Evolutionary conservation across 1,139 yeast genomes (phyloP).

Genomic region (Casaregolazyma suthepensis): DNA sequence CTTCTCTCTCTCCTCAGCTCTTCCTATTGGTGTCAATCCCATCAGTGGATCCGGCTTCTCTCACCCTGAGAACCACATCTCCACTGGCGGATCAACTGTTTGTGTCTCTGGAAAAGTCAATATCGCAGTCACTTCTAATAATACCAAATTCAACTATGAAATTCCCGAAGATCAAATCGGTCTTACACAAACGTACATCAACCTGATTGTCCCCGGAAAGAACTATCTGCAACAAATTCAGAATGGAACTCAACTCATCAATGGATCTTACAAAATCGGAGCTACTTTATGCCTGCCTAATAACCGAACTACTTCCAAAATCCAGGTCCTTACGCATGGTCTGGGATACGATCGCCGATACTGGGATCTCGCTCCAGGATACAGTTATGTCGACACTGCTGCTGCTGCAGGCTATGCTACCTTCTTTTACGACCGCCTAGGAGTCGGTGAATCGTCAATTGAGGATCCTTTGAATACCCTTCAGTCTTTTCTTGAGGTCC

Average conservation of each 20-base stretch:
- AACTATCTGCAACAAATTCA: not conserved
- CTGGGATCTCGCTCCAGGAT: not conserved
- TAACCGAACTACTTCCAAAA: not conserved
- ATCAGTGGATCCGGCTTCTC: not conserved
- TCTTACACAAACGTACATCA: not conserved
- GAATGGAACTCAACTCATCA: not conserved
- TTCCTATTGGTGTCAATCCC: not conserved
- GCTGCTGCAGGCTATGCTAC: not conserved
- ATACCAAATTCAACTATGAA: not conserved
- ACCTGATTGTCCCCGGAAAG: not conserved
- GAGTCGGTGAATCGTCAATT: not conserved
- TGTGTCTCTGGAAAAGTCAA: not conserved
- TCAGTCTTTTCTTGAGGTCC: constrained; percentile 8
- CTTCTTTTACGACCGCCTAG: not conserved
- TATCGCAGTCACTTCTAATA: not conserved
- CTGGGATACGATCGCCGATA: not conserved
- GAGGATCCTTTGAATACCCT: not conserved
- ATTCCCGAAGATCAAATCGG: not conserved
- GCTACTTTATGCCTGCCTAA: not conserved
- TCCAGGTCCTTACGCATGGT: not conserved
- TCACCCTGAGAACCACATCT: not conserved
- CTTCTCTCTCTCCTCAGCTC: not conserved
- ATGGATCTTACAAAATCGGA: not conserved
- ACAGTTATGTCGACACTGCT: not conserved
- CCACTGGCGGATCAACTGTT: not conserved